Base-by-base conservation (phyloP, 371 early-diverging fungal species). In the Phascolomyces articulosus region DNA sequence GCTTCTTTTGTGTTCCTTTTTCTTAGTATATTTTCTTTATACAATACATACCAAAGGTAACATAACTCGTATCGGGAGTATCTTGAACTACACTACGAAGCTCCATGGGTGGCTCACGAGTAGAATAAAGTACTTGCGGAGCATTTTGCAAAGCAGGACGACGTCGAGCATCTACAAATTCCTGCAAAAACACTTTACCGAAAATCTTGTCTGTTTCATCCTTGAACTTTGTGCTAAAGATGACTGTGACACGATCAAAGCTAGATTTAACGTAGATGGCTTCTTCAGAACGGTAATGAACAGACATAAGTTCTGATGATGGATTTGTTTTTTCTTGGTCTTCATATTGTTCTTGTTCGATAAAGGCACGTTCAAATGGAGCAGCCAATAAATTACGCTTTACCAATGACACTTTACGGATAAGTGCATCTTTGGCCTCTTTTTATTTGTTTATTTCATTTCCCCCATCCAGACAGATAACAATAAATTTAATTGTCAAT, bases 101-200 rank as follows among this genome's bases (percentile, higher is more conserved):
- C 74, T 98, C 98, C 74, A 95, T 76, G 47, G 98, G 98, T 28
- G 97, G 95, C 61, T 97, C 98, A 63, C 95, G 93, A 62, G 86
- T 86, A 29, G 92, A 89, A 80, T 95, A 98, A 47, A 96, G 78
- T 7, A 97, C 98, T 78, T 96, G 97, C 34, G 99, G 99, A 9
- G 98, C 96, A 68, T 94, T 94, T 75, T 96, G 96, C 60, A 95
- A 86, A 31, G 88, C 83, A 47, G 92, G 91, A 69, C 90, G 93
- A 69, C 96, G 90, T 48, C 99, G 87, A 21, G 96, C 98, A 82
- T 99, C 99, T 8, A 96, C 97, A 78, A 98, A 99, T 89, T 99
- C 99, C 90, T 98, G 98, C 71, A 98, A 80, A 74, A 99, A 99
- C 54, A 99, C 96, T 65, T 92, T 94, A 62, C 96, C 99, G 81